Evolutionary conservation across 345 rosid species (phyloP).

Genomic region (Laguncularia racemosa): DNA sequence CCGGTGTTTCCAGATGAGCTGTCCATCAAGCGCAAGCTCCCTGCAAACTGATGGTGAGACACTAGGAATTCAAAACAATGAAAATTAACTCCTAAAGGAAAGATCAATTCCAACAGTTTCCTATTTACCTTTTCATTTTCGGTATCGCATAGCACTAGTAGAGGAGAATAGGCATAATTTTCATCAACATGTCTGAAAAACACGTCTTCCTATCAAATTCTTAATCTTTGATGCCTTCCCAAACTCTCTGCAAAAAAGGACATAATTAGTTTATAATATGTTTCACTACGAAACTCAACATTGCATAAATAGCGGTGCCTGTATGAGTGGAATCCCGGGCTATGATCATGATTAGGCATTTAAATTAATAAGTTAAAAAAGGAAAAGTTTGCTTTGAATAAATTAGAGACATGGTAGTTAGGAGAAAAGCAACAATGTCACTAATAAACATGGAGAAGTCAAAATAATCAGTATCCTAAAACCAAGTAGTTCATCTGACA

Average conservation of each 20-base stretch:
- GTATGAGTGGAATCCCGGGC: background rate
- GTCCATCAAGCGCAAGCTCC: constrained; percentile 53
- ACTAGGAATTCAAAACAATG: background rate
- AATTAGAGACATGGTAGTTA: too few relatives aligned
- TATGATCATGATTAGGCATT: background rate
- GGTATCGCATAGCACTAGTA: constrained; percentile 28
- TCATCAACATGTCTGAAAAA: background rate
- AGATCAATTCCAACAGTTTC: background rate
- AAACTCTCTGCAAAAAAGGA: background rate
- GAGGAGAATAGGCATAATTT: constrained; percentile 25
- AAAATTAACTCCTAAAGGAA: background rate
- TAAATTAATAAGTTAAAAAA: background rate
- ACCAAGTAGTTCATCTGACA: too few relatives aligned
- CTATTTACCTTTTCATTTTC: constrained; percentile 54
- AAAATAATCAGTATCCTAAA: too few relatives aligned
- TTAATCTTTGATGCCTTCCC: background rate
- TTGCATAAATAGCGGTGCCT: too few relatives aligned
- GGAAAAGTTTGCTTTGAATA: background rate
- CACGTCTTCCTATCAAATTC: background rate
- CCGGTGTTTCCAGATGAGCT: constrained; percentile 45
- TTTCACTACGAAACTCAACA: too few relatives aligned
- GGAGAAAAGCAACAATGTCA: too few relatives aligned
- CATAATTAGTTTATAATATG: background rate
- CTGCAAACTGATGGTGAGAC: constrained; percentile 29
- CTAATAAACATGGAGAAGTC: too few relatives aligned